phyloP scores from a whole-genome alignment of 192 early-diverging fungal genomes.

The Pilobolus umbonatus region DNA sequence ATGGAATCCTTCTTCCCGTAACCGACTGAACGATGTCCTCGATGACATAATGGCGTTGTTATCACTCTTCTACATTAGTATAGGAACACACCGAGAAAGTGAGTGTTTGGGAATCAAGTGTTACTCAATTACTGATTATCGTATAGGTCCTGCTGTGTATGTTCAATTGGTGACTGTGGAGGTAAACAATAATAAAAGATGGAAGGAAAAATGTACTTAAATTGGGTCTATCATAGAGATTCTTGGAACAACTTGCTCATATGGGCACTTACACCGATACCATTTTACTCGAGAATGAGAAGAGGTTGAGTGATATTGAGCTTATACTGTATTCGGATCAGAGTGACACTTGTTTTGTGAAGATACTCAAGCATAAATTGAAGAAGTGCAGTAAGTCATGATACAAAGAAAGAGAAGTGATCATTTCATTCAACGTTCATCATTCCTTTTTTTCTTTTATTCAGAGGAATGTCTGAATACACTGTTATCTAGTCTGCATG shows the following conservation, averaged over 20 bases:
- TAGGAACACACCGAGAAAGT: conserved; percentile 72
- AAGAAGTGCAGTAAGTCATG: conserved; percentile 29
- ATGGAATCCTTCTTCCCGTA: conserved; percentile 19
- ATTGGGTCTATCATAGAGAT: conserved; percentile 18
- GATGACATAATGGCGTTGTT: conserved; percentile 75
- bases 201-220: not conserved
- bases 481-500: conserved; percentile 14
- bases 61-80: conserved; percentile 70
- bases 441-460: conserved; percentile 1
- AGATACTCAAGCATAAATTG: conserved; percentile 41
- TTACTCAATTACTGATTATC: not conserved
- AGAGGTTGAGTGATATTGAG: conserved; percentile 54
- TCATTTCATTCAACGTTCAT: conserved; percentile 16
- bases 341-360: conserved; percentile 34
- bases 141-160: conserved; percentile 58
- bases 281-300: conserved; percentile 56
- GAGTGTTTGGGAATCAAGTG: not conserved
- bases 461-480: conserved; percentile 2
- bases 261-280: conserved; percentile 41
- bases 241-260: conserved; percentile 31
- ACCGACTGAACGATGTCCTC: conserved; percentile 63
- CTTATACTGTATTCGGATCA: conserved; percentile 50
- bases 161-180: conserved; percentile 74
- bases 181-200: conserved; percentile 33
- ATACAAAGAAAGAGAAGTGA: not conserved